These are phyloP conservation scores for Lentinula guzmanii DNA, from an alignment of 768 basidiomycete genomes.

Conservation along the genomic window DNA sequence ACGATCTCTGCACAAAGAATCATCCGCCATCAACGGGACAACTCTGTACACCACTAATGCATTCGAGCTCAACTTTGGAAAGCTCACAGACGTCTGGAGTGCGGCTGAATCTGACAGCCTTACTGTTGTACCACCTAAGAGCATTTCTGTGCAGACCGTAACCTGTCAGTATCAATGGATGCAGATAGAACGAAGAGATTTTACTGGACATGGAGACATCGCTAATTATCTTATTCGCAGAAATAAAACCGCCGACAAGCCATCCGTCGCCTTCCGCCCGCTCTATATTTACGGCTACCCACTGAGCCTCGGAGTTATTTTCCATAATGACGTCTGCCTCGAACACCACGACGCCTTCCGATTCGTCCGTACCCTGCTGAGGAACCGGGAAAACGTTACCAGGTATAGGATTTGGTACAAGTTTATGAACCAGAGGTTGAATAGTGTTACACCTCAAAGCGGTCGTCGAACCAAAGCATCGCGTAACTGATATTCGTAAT, in stretches of 20 bases:
- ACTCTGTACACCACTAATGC: slow-evolving; percentile 63
- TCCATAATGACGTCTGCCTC: slow-evolving; percentile 37
- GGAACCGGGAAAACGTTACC: slow-evolving; percentile 59
- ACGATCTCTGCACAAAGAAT: background rate
- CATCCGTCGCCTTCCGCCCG: slow-evolving; percentile 50
- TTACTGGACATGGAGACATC: slow-evolving; percentile 38
- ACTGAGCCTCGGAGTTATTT: slow-evolving; percentile 16
- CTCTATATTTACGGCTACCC: slow-evolving; percentile 51
- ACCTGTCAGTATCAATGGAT: background rate
- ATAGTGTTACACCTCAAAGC: slow-evolving; percentile 30
- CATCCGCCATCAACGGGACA: slow-evolving; percentile 5
- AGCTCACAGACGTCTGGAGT: slow-evolving; percentile 31
- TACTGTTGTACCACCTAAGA: slow-evolving; percentile 3
- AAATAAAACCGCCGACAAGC: slow-evolving; percentile 52
- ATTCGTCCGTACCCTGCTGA: slow-evolving; percentile 65
- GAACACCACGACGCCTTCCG: slow-evolving; percentile 65
- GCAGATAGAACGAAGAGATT: slow-evolving; percentile 15
- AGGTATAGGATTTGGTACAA: slow-evolving; percentile 56
- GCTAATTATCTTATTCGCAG: slow-evolving; percentile 22
- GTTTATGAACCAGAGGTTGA: slow-evolving; percentile 43
- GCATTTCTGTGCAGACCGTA: slow-evolving; percentile 6
- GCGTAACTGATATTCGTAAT: slow-evolving; percentile 40
- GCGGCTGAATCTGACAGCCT: slow-evolving; percentile 10
- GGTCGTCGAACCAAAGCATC: slow-evolving; percentile 29
- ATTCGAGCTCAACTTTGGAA: slow-evolving; percentile 54